Evolutionary conservation across 805 yeast genomes (phyloP).

Genomic region (Ogataea zsoltii): DNA sequence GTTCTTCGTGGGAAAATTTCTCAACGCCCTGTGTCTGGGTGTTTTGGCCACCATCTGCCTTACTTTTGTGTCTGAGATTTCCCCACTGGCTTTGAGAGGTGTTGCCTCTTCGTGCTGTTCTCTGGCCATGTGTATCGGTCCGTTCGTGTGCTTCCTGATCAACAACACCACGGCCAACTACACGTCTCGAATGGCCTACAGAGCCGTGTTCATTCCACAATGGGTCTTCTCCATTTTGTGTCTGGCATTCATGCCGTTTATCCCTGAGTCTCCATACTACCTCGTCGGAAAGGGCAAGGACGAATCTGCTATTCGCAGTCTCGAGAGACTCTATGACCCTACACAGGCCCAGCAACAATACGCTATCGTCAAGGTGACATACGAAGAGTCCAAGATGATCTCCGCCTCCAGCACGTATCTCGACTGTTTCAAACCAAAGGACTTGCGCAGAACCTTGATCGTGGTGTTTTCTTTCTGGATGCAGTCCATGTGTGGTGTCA

Average conservation of each 20-base stretch:
- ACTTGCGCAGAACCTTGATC: slow-evolving; percentile 48
- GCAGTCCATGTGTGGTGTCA: slow-evolving; percentile 49
- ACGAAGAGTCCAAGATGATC: slow-evolving; percentile 28
- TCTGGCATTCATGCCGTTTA: slow-evolving; percentile 10
- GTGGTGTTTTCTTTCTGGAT: slow-evolving; percentile 39
- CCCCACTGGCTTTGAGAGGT: slow-evolving; percentile 47
- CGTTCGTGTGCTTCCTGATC: slow-evolving; percentile 14
- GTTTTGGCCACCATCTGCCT: slow-evolving; percentile 40
- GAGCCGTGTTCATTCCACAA: slow-evolving; percentile 23
- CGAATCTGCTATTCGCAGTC: slow-evolving; percentile 41
- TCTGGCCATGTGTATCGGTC: slow-evolving; percentile 35
- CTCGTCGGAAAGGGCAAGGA: slow-evolving; percentile 38
- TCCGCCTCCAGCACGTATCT: slow-evolving; percentile 25
- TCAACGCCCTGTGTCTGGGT: slow-evolving; percentile 47
- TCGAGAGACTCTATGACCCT: slow-evolving; percentile 30
- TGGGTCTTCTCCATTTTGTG: slow-evolving; percentile 19
- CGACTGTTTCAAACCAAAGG: slow-evolving; percentile 46
- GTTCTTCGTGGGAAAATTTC: slow-evolving; percentile 43
- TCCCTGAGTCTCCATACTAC: slow-evolving; percentile 26
- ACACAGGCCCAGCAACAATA: slow-evolving; percentile 36
- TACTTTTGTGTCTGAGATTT: slow-evolving; percentile 46
- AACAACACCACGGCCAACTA: slow-evolving; percentile 12
- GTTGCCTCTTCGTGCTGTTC: slow-evolving; percentile 35
- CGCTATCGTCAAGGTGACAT: slow-evolving; percentile 36
- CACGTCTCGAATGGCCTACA: slow-evolving; percentile 21